Base-by-base conservation (phyloP, 108 stramenopile genomes). In the Cyclotella atomus region DNA sequence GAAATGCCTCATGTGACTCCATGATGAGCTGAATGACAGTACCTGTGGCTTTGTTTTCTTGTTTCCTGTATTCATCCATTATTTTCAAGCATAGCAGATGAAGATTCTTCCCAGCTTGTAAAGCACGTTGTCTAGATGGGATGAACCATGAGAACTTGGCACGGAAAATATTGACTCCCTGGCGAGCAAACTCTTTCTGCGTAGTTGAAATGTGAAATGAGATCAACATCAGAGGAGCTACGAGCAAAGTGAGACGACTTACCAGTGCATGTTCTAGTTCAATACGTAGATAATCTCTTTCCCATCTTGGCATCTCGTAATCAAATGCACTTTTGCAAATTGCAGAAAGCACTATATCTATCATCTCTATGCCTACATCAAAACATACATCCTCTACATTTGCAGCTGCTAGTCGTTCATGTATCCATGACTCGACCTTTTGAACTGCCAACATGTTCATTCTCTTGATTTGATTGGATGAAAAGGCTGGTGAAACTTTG, bases 381-480 rank as follows among this genome's bases (percentile, higher is more conserved):
- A 56, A 56, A 6, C 38, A 9, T 12, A 41, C 38, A 41, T 41
- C 38, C n/a, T 19, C 47, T 49, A 10, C 47, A 49, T 49, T n/a
- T 49, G 10, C n/a, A n/a, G 10, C 47, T 4, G 4, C 16, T 17
- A 49, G n/a, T 17, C n/a, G 9, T 4, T 49, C 47, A 17, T 49
- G 47, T n/a, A 49, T 49, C 47, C 47, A 49, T 4, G 47, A 9
- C n/a, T 49, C 47, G n/a, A 4, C 10, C 17, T 49, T 12, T 49
- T 49, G 16, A 49, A 12, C 4, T 10, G 47, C 47, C 4, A 49
- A 4, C n/a, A 4, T 49, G n/a, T 49, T 49, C 47, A 49, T 49
- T n/a, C 47, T 49, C n/a, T 49, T 49, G 47, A 49, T 49, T 49
- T 49, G 47, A 49, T 49, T 49, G 47, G 47, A 49, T 12, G 47